A percentile compares a stretch with the other conserved stretches of the same genome.
phyloP scores from a whole-genome alignment of 495 filamentous ascomycete species.

The Penicillium bialowiezense region DNA sequence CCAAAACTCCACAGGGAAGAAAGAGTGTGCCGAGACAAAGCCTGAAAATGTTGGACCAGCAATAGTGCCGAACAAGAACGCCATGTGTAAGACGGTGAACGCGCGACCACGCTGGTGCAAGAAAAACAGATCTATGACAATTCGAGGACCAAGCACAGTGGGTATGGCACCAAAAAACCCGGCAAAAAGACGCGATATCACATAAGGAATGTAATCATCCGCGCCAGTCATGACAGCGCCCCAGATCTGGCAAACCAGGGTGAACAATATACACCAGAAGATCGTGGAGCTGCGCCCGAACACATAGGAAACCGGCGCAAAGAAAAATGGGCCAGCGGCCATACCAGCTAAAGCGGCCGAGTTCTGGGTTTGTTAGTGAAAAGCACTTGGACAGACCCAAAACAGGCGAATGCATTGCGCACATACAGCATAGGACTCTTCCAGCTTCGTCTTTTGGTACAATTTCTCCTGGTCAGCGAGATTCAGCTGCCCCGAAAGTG shows the following conservation, averaged over 20 bases:
- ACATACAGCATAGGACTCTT: slow-evolving; percentile 27
- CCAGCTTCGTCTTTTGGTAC: slow-evolving; percentile 26
- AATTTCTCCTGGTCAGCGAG: slow-evolving; percentile 27
- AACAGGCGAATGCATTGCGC: no score
- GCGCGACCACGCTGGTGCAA: slow-evolving; percentile 45
- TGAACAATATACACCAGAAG: slow-evolving; percentile 42
- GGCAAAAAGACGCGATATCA: slow-evolving; percentile 41
- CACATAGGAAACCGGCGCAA: slow-evolving; percentile 34
- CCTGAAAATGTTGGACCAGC: slow-evolving; percentile 44
- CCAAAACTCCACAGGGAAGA: slow-evolving; percentile 50
- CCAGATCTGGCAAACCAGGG: slow-evolving; percentile 39
- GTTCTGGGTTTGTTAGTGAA: slow-evolving; percentile 23
- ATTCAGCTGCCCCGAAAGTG: slow-evolving; percentile 34
- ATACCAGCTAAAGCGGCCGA: slow-evolving; percentile 42
- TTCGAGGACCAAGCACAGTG: slow-evolving; percentile 35
- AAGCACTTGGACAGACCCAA: neutral
- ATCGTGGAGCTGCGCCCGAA: slow-evolving; percentile 41
- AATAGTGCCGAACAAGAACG: slow-evolving; percentile 39
- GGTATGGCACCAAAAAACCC: slow-evolving; percentile 42
- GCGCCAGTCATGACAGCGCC: slow-evolving; percentile 38
- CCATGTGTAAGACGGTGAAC: slow-evolving; percentile 42
- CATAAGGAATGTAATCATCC: slow-evolving; percentile 40
- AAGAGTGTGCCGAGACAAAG: slow-evolving; percentile 39
- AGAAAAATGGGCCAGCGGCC: slow-evolving; percentile 42
- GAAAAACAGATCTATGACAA: slow-evolving; percentile 45